These are phyloP conservation scores for Microdochium bolleyi DNA, from an alignment of 2,329 filamentous ascomycete species.

Conservation along the genomic window DNA sequence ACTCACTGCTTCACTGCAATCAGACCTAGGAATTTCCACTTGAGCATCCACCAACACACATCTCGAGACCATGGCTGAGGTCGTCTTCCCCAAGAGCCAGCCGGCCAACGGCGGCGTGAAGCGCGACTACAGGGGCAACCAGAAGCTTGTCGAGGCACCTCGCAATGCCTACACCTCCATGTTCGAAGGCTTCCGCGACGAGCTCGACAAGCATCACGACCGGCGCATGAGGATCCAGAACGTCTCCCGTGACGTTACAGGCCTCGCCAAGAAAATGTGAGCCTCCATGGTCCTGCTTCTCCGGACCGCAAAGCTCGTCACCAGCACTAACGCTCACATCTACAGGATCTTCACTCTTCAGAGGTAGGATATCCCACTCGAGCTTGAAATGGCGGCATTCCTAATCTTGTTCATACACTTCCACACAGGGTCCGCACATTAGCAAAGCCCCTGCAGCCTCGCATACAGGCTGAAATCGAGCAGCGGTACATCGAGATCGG, in stretches of 20 bases:
- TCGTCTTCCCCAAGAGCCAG: slow-evolving; percentile 12
- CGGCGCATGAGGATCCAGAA: slow-evolving; percentile 86
- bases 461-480: slow-evolving; percentile 63
- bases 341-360: slow-evolving; percentile 79
- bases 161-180: slow-evolving; percentile 55
- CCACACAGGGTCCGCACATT: slow-evolving; percentile 52
- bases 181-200: slow-evolving; percentile 78
- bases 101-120: slow-evolving; percentile 36
- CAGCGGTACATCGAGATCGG: slow-evolving; percentile 64
- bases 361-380: slow-evolving; percentile 41
- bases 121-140: slow-evolving; percentile 44
- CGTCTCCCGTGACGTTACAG: slow-evolving; percentile 85
- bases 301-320: neutral
- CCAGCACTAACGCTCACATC: neutral
- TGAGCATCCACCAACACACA: neutral
- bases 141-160: slow-evolving; percentile 27
- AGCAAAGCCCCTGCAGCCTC: slow-evolving; percentile 54
- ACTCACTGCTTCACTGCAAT: neutral
- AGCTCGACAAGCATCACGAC: slow-evolving; percentile 92
- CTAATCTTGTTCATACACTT: slow-evolving; percentile 4
- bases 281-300: slow-evolving; percentile 10
- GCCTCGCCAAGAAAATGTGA: slow-evolving; percentile 94
- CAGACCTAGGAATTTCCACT: neutral
- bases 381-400: neutral
- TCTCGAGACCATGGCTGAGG: slow-evolving; percentile 11